phyloP scores from a whole-genome alignment of 1,139 yeast species.

The Pichia sp. region DNA sequence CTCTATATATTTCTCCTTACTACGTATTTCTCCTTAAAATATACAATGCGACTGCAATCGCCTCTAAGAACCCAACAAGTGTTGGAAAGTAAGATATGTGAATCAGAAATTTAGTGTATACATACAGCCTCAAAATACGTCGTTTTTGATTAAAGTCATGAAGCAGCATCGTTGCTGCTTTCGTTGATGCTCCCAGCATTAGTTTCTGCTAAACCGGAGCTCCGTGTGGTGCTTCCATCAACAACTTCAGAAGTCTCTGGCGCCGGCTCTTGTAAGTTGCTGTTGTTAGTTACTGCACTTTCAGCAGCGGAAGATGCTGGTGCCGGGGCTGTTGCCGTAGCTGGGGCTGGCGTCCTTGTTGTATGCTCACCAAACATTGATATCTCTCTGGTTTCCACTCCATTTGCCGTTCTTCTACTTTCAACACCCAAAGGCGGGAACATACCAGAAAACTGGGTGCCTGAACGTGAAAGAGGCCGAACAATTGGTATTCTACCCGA shows the following conservation, averaged over 20 bases:
- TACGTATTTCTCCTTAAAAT: neutral
- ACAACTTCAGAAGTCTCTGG: neutral
- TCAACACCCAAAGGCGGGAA: constrained; percentile 50
- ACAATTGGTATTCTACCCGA: constrained; percentile 4
- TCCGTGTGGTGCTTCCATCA: neutral
- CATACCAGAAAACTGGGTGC: constrained; percentile 20
- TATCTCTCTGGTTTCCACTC: constrained; percentile 40
- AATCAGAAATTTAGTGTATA: neutral
- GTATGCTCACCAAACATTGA: constrained; percentile 10
- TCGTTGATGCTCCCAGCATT: neutral
- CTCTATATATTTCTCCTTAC: neutral
- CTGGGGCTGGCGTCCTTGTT: neutral
- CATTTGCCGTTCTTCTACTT: constrained; percentile 47
- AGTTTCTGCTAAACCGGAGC: neutral
- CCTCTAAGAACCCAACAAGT: neutral
- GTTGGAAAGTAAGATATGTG: neutral
- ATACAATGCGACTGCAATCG: neutral
- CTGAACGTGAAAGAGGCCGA: constrained; percentile 1
- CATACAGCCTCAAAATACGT: neutral
- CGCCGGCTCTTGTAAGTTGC: neutral
- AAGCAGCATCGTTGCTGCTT: neutral
- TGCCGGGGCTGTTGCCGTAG: too few relatives aligned
- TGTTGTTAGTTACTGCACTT: neutral
- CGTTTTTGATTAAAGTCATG: neutral
- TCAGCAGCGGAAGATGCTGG: neutral